Evolutionary conservation across 2,329 filamentous ascomycete species (phyloP).

Genomic region (Fusarium lyarnte): DNA sequence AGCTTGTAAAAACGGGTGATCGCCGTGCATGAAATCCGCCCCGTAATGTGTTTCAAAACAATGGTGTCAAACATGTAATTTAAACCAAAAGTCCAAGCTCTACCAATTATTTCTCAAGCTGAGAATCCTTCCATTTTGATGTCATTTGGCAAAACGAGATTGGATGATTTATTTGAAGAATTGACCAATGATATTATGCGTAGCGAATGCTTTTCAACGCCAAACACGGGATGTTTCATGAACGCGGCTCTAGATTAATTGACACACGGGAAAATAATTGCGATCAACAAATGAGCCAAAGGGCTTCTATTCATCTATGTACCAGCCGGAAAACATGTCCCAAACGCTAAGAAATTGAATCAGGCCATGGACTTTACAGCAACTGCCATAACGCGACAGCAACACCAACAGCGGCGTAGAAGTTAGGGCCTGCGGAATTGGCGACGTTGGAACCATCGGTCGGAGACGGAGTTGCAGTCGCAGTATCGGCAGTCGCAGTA

Average conservation of each 20-base stretch:
- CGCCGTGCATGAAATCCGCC: constrained; percentile 13
- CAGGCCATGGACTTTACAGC: not conserved
- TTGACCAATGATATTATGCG: not conserved
- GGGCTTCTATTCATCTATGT: not conserved
- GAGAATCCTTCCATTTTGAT: not conserved
- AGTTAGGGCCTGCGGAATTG: not conserved
- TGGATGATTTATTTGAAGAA: not conserved
- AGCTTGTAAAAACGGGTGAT: constrained; percentile 4
- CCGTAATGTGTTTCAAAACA: constrained; percentile 14
- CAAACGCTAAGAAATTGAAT: not conserved
- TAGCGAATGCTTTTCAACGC: not conserved
- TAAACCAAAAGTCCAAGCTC: not conserved
- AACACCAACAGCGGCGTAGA: not conserved
- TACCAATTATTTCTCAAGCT: not conserved
- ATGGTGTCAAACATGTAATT: not conserved
- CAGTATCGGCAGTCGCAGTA: not conserved
- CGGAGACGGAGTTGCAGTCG: not conserved
- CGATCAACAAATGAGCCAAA: not conserved
- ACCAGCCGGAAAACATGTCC: not conserved
- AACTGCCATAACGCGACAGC: constrained; percentile 16
- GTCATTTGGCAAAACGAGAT: not conserved
- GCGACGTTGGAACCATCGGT: constrained; percentile 1
- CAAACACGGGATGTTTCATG: constrained; percentile 1
- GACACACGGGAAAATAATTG: not conserved
- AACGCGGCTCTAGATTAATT: not conserved